These are phyloP conservation scores for Fusarium chaquense DNA, from an alignment of 2,329 filamentous ascomycete species.

Conservation along the genomic window DNA sequence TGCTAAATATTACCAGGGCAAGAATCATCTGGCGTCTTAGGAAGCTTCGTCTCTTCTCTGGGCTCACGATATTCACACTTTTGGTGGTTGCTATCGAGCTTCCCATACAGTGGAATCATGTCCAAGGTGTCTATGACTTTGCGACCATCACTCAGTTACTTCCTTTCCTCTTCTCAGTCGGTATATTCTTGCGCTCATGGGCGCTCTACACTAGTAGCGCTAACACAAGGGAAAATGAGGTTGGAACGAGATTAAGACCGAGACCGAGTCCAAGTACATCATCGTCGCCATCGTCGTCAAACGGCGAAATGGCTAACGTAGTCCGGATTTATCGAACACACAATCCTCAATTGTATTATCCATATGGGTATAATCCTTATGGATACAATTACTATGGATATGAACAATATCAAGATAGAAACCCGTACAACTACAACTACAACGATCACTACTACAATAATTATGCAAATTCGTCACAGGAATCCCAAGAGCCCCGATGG, in stretches of 20 bases:
- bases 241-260: neutral
- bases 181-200: conserved; percentile 46
- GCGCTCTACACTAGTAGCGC: conserved; percentile 36
- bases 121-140: conserved; percentile 43
- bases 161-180: conserved; percentile 50
- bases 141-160: conserved; percentile 49
- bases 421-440: neutral
- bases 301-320: neutral
- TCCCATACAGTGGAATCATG: conserved; percentile 51
- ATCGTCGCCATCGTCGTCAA: neutral
- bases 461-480: neutral
- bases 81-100: conserved; percentile 52
- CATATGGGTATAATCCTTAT: conserved; percentile 1
- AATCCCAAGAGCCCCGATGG: conserved; percentile 13
- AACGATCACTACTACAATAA: neutral
- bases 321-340: neutral
- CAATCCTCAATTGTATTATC: neutral
- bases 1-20: conserved; percentile 23
- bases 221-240: neutral
- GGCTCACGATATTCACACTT: conserved; percentile 47
- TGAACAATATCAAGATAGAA: conserved; percentile 4
- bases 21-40: conserved; percentile 43
- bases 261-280: neutral
- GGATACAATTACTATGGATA: neutral
- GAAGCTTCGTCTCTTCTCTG: conserved; percentile 27